Conservation (phyloP, 2,329 filamentous ascomycete species). For the Periconia sp. region DNA sequence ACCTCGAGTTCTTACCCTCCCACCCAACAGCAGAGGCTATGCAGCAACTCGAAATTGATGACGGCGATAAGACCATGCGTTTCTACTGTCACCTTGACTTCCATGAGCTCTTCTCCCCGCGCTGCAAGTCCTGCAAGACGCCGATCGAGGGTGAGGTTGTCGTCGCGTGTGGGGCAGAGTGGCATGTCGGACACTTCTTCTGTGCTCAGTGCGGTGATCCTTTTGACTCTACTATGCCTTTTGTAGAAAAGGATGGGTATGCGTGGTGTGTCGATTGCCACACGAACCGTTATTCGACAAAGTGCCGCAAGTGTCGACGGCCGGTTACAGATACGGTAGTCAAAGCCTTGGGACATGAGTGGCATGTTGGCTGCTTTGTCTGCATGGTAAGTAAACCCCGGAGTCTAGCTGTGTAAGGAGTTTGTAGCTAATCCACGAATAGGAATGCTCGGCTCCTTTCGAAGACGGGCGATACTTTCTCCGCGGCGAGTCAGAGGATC, state of each 20-base stretch:
- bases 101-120: constrained; percentile 90
- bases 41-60: constrained; percentile 60
- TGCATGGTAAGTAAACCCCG: constrained; percentile 62
- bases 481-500: constrained; percentile 62
- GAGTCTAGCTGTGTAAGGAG: neutral
- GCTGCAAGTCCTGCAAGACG: constrained; percentile 95
- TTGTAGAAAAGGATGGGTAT: constrained; percentile 97
- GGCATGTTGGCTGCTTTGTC: constrained; percentile 91
- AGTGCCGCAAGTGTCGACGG: constrained; percentile 83
- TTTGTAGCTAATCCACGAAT: constrained; percentile 18
- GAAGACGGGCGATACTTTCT: constrained; percentile 69
- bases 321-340: constrained; percentile 91
- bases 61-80: constrained; percentile 72
- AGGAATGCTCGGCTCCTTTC: constrained; percentile 67
- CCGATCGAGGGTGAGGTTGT: constrained; percentile 96
- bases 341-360: constrained; percentile 86
- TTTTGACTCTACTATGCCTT: constrained; percentile 70
- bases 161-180: constrained; percentile 91
- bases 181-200: constrained; percentile 98
- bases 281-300: constrained; percentile 86
- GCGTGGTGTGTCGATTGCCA: constrained; percentile 96
- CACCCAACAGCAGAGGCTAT: constrained; percentile 64
- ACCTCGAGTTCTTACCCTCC: constrained; percentile 53
- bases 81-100: constrained; percentile 99
- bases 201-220: constrained; percentile 96